Conservation (phyloP, 495 filamentous ascomycete species). For the Tuber borchii region DNA sequence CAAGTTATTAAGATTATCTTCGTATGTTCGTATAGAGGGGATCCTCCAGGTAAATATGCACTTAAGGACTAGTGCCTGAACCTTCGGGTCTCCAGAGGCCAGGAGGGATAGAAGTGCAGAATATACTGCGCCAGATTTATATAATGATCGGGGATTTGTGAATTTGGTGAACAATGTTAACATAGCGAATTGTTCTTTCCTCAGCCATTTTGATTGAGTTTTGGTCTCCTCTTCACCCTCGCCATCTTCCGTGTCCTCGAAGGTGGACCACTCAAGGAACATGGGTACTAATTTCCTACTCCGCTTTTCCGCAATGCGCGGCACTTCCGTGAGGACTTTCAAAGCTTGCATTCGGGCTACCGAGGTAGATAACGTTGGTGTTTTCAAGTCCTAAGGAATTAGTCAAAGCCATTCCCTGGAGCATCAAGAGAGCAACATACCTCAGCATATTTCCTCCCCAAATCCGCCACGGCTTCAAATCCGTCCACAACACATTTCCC, state of each 20-base stretch:
- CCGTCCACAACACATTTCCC: slow-evolving; percentile 44
- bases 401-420: slow-evolving; percentile 29
- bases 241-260: slow-evolving; percentile 22
- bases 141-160: slow-evolving; percentile 74
- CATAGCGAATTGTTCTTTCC: slow-evolving; percentile 73
- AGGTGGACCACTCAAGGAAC: slow-evolving; percentile 65
- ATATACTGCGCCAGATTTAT: slow-evolving; percentile 68
- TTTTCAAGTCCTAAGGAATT: slow-evolving; percentile 44
- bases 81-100: slow-evolving; percentile 77
- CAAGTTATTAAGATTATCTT: slow-evolving; percentile 79
- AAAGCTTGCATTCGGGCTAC: slow-evolving; percentile 67
- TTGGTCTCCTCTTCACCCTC: slow-evolving; percentile 47
- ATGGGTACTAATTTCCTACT: slow-evolving; percentile 79
- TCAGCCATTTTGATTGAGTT: slow-evolving; percentile 47
- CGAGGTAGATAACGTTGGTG: slow-evolving; percentile 41
- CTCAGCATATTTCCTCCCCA: slow-evolving; percentile 50
- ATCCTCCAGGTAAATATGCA: slow-evolving; percentile 85
- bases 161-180: slow-evolving; percentile 79
- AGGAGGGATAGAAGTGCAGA: slow-evolving; percentile 64
- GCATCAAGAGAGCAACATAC: slow-evolving; percentile 41
- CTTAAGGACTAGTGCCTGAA: slow-evolving; percentile 77
- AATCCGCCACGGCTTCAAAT: slow-evolving; percentile 45
- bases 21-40: slow-evolving; percentile 64
- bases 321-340: slow-evolving; percentile 65
- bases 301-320: slow-evolving; percentile 71